phyloP scores from a whole-genome alignment of 805 yeast species.

The Saccharomycopsis sp. region DNA sequence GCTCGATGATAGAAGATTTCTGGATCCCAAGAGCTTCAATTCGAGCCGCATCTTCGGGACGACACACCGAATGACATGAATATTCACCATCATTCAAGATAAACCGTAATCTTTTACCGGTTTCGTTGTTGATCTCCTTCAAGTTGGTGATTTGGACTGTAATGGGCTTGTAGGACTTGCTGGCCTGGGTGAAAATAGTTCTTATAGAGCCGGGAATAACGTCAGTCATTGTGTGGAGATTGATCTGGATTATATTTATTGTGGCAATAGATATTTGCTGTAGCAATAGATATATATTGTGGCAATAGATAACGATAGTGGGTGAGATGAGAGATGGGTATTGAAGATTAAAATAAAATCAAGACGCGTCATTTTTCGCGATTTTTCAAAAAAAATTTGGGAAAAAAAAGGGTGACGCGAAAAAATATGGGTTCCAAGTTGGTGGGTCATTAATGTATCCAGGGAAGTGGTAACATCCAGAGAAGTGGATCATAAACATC shows the following conservation, averaged over 20 bases:
- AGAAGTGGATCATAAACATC: too few relatives aligned
- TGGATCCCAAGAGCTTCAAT: slow-evolving; percentile 39
- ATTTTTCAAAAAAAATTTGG: neutral
- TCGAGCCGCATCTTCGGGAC: slow-evolving; percentile 43
- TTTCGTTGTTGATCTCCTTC: slow-evolving; percentile 34
- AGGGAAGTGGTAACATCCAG: too few relatives aligned
- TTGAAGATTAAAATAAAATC: neutral
- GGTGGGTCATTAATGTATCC: neutral
- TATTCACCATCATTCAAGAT: slow-evolving; percentile 49
- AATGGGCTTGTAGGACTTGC: slow-evolving; percentile 22
- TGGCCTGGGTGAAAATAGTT: neutral
- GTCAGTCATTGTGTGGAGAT: neutral
- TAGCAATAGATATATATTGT: neutral
- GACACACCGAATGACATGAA: slow-evolving; percentile 45
- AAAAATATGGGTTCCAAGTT: neutral
- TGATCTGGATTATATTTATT: too few relatives aligned
- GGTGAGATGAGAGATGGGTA: neutral
- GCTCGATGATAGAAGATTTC: slow-evolving; percentile 36
- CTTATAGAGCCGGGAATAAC: slow-evolving; percentile 15
- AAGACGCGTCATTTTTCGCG: neutral
- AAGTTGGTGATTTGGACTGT: slow-evolving; percentile 33
- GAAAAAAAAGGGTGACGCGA: neutral
- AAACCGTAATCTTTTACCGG: slow-evolving; percentile 37
- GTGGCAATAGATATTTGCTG: neutral
- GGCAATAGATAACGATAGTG: neutral